A percentile compares a stretch with the other conserved stretches of the same genome.
Conservation (phyloP, 495 filamentous ascomycete species). For the Talaromyces trachyspermus region DNA sequence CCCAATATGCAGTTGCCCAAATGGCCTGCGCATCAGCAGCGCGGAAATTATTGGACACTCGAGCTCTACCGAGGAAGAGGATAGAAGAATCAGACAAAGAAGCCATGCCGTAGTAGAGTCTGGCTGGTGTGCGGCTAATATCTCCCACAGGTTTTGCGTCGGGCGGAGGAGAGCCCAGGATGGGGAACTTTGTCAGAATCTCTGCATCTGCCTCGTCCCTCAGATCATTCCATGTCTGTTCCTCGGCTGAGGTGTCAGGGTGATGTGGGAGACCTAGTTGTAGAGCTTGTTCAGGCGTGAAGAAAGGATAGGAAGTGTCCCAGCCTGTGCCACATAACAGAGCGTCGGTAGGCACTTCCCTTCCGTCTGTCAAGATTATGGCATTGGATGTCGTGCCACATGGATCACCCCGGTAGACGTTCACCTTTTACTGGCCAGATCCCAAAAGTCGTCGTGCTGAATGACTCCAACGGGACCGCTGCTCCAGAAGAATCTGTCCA, state of each 20-base stretch:
- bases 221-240: conserved; percentile 21
- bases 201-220: conserved; percentile 23
- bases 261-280: conserved; percentile 24
- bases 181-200: conserved; percentile 27
- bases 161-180: conserved; percentile 26
- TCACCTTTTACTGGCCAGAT: conserved; percentile 31
- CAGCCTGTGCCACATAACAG: conserved; percentile 36
- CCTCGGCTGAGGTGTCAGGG: conserved; percentile 7
- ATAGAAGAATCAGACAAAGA: conserved; percentile 32
- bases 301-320: conserved; percentile 14
- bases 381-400: conserved; percentile 10
- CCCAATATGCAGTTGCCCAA: conserved; percentile 35
- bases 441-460: conserved; percentile 31
- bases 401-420: conserved; percentile 26
- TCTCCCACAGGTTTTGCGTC: conserved; percentile 13
- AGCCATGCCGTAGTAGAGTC: conserved; percentile 31
- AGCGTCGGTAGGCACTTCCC: conserved; percentile 22
- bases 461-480: conserved; percentile 27
- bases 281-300: conserved; percentile 10
- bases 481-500: conserved; percentile 30
- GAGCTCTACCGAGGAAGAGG: conserved; percentile 30
- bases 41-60: conserved; percentile 27
- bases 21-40: conserved; percentile 36
- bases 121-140: conserved; percentile 22
- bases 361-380: conserved; percentile 18